Percentiles rank a stretch among this genome's conserved stretches.
phyloP scores from a whole-genome alignment of 441 rosid genomes.

The Syzygium malaccense region DNA sequence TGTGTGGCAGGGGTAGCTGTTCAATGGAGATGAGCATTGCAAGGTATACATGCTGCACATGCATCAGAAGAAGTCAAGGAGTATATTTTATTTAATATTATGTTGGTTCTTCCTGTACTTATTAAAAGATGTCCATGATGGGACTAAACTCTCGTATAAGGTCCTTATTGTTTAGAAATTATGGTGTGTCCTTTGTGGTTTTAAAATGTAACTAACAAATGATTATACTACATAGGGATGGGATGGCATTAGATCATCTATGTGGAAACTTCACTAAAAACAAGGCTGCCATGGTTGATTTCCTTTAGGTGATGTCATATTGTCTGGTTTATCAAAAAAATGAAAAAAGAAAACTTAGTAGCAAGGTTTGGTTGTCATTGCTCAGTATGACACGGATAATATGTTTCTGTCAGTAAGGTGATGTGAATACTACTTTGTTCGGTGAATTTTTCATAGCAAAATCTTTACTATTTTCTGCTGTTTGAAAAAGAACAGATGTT shows the following conservation, averaged over 20 bases:
- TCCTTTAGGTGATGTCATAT: not conserved
- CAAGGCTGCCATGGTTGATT: not conserved
- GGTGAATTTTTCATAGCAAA: not conserved
- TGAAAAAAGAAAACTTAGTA: not conserved
- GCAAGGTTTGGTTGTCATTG: not conserved
- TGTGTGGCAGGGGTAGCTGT: conserved; percentile 11
- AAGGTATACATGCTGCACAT: conserved; percentile 21
- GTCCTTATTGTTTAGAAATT: not conserved
- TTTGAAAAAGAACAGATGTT: conserved; percentile 17
- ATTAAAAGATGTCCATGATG: not conserved
- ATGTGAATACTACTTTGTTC: not conserved
- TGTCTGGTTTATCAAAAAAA: not conserved
- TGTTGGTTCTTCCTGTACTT: not conserved
- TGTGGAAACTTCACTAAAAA: not conserved
- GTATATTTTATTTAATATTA: not conserved
- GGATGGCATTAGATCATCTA: not conserved
- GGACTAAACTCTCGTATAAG: not conserved
- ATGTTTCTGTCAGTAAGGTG: not conserved
- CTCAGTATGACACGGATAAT: not conserved
- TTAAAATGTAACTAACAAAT: not conserved
- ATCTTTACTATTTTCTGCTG: not conserved
- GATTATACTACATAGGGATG: not conserved
- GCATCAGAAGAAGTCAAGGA: not conserved
- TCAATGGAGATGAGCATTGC: conserved; percentile 33
- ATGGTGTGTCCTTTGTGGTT: not conserved